A percentile compares a stretch with the other conserved stretches of the same genome.
phyloP scores from a whole-genome alignment of 441 rosid species.

The Erodium texanum region DNA sequence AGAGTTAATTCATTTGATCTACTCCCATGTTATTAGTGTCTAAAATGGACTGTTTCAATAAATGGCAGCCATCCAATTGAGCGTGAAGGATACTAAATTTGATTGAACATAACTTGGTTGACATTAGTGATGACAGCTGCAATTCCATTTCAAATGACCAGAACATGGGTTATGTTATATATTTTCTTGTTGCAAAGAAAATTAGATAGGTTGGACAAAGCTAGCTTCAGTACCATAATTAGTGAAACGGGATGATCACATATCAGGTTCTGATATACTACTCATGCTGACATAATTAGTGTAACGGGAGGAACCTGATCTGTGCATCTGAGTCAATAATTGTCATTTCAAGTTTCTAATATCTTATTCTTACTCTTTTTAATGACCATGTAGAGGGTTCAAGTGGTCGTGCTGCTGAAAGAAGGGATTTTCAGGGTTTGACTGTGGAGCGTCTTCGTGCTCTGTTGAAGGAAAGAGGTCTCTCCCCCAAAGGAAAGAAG shows the following conservation, averaged over 20 bases:
- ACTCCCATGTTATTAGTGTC: neutral
- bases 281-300: neutral
- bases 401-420: slow-evolving; percentile 40
- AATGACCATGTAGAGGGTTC: slow-evolving; percentile 45
- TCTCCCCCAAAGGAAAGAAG: slow-evolving; percentile 81
- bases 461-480: slow-evolving; percentile 70
- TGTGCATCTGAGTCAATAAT: neutral
- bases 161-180: neutral
- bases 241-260: neutral
- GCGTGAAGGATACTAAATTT: neutral
- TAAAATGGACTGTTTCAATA: neutral
- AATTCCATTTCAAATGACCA: neutral
- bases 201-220: neutral
- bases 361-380: neutral
- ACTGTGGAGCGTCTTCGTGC: slow-evolving; percentile 88
- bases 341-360: neutral
- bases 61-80: neutral
- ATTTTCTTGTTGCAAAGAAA: neutral
- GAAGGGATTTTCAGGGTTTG: slow-evolving; percentile 52
- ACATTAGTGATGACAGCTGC: neutral
- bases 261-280: neutral
- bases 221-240: neutral
- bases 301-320: neutral
- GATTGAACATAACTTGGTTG: neutral
- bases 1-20: neutral